Percentiles rank a stretch among this genome's conserved stretches.
Conservation (phyloP, 2,329 filamentous ascomycete species). For the Fusarium falciforme region DNA sequence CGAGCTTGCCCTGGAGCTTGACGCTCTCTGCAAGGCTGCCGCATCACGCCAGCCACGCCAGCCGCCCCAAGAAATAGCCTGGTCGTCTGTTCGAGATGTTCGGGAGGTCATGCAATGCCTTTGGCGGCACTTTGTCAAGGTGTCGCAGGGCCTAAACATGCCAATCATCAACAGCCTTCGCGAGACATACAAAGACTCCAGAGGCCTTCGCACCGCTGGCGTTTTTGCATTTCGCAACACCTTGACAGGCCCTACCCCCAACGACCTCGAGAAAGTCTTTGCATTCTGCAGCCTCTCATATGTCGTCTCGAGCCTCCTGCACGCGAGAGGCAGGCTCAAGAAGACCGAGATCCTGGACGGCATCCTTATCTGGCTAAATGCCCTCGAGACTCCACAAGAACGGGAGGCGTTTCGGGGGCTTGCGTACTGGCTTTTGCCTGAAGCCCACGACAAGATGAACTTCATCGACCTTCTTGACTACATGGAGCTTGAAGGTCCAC, state of each 20-base stretch:
- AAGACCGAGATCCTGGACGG: slow-evolving; percentile 20
- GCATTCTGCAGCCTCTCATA: slow-evolving; percentile 38
- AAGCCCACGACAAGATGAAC: no score
- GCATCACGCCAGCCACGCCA: neutral
- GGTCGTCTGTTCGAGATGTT: slow-evolving; percentile 16
- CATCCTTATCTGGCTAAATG: slow-evolving; percentile 24
- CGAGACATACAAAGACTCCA: slow-evolving; percentile 4
- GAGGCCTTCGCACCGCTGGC: slow-evolving; percentile 23
- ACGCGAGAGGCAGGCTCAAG: neutral
- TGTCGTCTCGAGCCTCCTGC: slow-evolving; percentile 22
- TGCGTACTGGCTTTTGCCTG: no score
- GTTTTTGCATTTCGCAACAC: slow-evolving; percentile 33
- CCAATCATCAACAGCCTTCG: slow-evolving; percentile 13
- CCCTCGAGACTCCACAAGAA: slow-evolving; percentile 11
- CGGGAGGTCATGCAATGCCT: neutral
- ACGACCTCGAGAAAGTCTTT: slow-evolving; percentile 18
- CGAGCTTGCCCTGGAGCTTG: neutral
- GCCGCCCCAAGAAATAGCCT: neutral
- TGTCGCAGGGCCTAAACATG: neutral
- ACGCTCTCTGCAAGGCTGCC: neutral
- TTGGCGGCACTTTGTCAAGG: slow-evolving; percentile 12
- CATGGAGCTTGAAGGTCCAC: no score
- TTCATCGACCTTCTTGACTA: no score
- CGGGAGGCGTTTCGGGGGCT: no score
- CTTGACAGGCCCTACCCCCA: neutral